Base-by-base conservation (phyloP, 495 filamentous ascomycete species). In the Penicillium daleae region DNA sequence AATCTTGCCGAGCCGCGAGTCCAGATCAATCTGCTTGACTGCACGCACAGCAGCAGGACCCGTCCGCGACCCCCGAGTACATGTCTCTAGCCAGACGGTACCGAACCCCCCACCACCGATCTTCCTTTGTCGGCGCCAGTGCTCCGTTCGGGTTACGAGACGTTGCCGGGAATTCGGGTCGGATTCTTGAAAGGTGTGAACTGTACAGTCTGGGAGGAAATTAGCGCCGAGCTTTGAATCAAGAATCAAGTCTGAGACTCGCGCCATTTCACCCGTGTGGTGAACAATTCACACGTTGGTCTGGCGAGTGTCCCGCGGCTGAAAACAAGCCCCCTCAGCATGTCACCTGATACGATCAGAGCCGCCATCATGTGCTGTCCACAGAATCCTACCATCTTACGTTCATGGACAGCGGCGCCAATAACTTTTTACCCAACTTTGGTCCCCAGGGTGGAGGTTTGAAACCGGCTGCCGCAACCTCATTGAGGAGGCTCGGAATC, bases 51-150 rank as follows among this genome's bases (percentile, higher is more conserved):
- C 26, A 15, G 17, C 24, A 27, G 6, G 9, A 4, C n/a, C 24
- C 17, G 29, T n/a, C 22, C 13, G 21, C 37, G 37, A 31, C 21
- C 15, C 32, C 53, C 57, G 12, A 10, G 62, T 59, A 37, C 65
- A 69, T 32, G 55, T 64, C 57, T 80, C 70, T 12, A 78, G 62
- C 71, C 74, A 78, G 4, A 80, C 77, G 4, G 42, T 62, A 13
- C 78, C 77, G 56, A 55, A 71, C 12, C 61, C 65, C 17, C 76
- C 76, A 24, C 49, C 37, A 13, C 76, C 76, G 19, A 79, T 56
- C 50, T 35, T 35, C 48, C 44, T 60, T 17, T 69, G 40, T 26
- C 61, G 61, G 58, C 57, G 54, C 75, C 76, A 77, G 42, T 50
- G 60, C 48, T 78, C 69, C 32, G 33, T 19, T 57, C 56, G 33